A percentile compares a stretch with the other conserved stretches of the same genome.
Conservation (phyloP, 192 early-diverging fungal species). For the Podila epigama region DNA sequence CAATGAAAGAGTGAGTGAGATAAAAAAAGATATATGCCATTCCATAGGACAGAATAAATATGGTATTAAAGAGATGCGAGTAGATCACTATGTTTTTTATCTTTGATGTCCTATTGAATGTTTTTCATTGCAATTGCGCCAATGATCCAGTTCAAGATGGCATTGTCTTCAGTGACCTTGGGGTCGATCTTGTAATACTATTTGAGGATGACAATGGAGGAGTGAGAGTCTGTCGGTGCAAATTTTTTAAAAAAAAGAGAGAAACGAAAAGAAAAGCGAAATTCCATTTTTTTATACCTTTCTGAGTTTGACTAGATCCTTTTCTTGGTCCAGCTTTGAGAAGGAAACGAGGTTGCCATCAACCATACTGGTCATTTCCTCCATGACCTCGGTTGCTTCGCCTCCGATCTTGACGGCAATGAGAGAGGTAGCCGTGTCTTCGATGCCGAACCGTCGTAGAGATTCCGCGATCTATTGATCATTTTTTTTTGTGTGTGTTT, state of each 20-base stretch:
- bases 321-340: constrained; percentile 46
- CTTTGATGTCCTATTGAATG: constrained; percentile 28
- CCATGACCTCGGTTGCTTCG: constrained; percentile 46
- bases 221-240: not conserved
- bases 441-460: constrained; percentile 56
- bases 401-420: constrained; percentile 59
- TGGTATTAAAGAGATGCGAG: not conserved
- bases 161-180: constrained; percentile 42
- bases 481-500: too few species aligned
- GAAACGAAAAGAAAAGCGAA: not conserved
- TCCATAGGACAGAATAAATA: too few species aligned
- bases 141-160: constrained; percentile 54
- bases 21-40: too few species aligned
- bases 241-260: not conserved
- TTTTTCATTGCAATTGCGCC: constrained; percentile 64
- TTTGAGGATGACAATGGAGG: not conserved
- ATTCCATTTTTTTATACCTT: constrained; percentile 35
- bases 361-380: constrained; percentile 39
- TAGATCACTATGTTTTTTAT: not conserved
- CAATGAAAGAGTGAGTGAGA: too few species aligned
- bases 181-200: constrained; percentile 62
- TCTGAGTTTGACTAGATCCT: constrained; percentile 50
- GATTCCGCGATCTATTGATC: constrained; percentile 65
- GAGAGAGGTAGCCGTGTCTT: constrained; percentile 52
- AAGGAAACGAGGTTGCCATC: constrained; percentile 54